Percentiles rank a stretch among this genome's conserved stretches.
Conservation (phyloP, 805 yeast species). For the Jamesozyma lodderae region DNA sequence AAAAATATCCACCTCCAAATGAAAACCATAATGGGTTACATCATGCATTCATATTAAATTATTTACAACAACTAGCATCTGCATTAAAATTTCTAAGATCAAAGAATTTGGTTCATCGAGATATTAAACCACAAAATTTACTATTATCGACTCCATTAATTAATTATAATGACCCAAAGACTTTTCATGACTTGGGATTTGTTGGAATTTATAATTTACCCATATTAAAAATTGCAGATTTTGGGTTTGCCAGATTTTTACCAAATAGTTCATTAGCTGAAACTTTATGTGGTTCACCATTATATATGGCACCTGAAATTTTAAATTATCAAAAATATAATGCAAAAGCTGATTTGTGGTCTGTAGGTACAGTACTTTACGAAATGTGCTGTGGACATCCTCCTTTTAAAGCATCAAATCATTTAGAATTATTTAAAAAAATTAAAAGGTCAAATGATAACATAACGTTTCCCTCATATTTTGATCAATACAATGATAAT, state of each 20-base stretch:
- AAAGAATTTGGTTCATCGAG: constrained; percentile 83
- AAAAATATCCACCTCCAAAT: constrained; percentile 73
- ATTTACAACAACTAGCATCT: constrained; percentile 75
- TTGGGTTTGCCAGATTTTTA: constrained; percentile 91
- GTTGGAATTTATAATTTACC: constrained; percentile 87
- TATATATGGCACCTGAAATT: constrained; percentile 98
- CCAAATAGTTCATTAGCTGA: constrained; percentile 94
- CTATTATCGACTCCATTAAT: constrained; percentile 70
- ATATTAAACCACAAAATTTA: constrained; percentile 81
- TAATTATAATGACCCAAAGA: constrained; percentile 37
- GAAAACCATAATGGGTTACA: constrained; percentile 70
- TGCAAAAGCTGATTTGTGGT: constrained; percentile 97
- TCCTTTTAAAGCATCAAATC: constrained; percentile 90
- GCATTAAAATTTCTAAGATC: constrained; percentile 76
- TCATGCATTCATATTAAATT: constrained; percentile 69
- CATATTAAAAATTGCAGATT: constrained; percentile 86
- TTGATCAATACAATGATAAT: constrained; percentile 17
- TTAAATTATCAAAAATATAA: constrained; percentile 88
- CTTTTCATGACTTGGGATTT: constrained; percentile 48
- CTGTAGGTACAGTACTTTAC: constrained; percentile 91
- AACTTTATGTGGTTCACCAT: constrained; percentile 93
- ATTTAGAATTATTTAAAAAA: constrained; percentile 76
- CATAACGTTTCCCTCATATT: constrained; percentile 64
- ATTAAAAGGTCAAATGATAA: constrained; percentile 75
- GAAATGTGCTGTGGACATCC: constrained; percentile 97